phyloP scores from a whole-genome alignment of 2,329 filamentous ascomycete genomes.

The Curvularia spicifera region DNA sequence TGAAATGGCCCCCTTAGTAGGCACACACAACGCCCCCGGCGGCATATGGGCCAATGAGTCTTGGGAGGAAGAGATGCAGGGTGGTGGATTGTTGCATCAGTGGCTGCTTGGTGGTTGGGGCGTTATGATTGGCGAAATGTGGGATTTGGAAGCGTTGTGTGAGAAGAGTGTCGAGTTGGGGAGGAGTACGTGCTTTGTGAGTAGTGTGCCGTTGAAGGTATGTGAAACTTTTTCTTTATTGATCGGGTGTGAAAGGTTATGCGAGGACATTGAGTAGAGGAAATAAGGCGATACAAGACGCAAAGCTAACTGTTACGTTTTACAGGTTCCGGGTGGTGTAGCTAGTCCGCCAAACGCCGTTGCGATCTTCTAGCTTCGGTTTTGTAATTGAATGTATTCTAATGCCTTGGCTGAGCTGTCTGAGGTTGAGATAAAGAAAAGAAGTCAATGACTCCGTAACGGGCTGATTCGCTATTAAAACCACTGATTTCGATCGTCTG shows the following conservation, averaged over 20 bases:
- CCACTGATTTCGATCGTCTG: too few relatives aligned
- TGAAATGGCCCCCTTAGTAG: constrained; percentile 52
- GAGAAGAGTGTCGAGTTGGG: constrained; percentile 60
- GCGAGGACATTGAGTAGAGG: not conserved
- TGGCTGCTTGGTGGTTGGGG: constrained; percentile 46
- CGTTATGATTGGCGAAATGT: constrained; percentile 51
- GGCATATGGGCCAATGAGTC: constrained; percentile 44
- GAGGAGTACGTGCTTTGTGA: constrained; percentile 66
- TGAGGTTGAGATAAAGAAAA: not conserved
- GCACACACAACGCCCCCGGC: constrained; percentile 39
- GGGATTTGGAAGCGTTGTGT: constrained; percentile 59
- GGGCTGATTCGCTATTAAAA: not conserved
- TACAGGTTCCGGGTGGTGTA: constrained; percentile 57
- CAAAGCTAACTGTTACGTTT: not conserved
- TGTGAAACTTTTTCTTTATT: constrained; percentile 4
- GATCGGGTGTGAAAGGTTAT: not conserved
- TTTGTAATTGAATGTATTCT: not conserved
- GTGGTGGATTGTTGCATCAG: constrained; percentile 44
- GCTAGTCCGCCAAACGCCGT: constrained; percentile 49
- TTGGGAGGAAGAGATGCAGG: constrained; percentile 47
- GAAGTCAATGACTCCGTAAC: not conserved
- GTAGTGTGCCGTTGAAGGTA: constrained; percentile 64
- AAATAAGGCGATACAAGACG: too few relatives aligned
- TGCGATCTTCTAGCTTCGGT: constrained; percentile 40
- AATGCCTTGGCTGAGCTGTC: not conserved